Evolutionary conservation across 2,329 filamentous ascomycete species (phyloP), one percentile per base, ranked within the genome.

Genomic region (Pseudogymnoascus sp.): DNA sequence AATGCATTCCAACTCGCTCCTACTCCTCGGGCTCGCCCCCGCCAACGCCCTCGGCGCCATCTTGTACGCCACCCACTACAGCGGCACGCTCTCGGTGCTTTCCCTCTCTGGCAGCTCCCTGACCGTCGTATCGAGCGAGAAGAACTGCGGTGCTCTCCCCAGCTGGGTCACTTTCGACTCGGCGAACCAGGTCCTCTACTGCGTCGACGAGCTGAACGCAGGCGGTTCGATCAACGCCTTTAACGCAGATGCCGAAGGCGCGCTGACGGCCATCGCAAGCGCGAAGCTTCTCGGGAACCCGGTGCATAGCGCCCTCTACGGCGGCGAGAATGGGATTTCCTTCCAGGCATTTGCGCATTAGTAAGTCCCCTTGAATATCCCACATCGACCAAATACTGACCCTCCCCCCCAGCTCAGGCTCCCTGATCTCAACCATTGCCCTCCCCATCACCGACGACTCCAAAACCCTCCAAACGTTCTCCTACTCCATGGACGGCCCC

Each of bases 151-250:
- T 14, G 78, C 78, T 65, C 76, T 75, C 3, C 69, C 72, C 16
- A 77, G 74, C 8, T 82, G 79, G 79, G 70, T 81, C 34, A 78
- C 77, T n/a, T 70, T 75, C 29, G 77, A 80, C 64, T 66, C 73
- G 5, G 67, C 70, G 4, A 71, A 71, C 60, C 71, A 73, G 42
- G 71, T 73, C n/a, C 69, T 81, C 23, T 78, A 77, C 69, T 78
- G 77, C 69, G 64, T 78, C 3, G 78, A 81, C 63, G 80, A 82
- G 69, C 75, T 74, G 7, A 70, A 75, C 12, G 67, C 64, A 11
- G 47, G 66, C 69, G 54, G 75, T 65, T 73, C 73, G 16, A 67
- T 79, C 63, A 71, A 67, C 59, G 71, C 73, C n/a, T 77, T 75
- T 64, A 68, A 69, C 8, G 75, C 76, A 63, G 72, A 69, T 60